These are phyloP conservation scores for Puccinia horiana DNA, from an alignment of 1,284 basidiomycete species.

Conservation along the genomic window DNA sequence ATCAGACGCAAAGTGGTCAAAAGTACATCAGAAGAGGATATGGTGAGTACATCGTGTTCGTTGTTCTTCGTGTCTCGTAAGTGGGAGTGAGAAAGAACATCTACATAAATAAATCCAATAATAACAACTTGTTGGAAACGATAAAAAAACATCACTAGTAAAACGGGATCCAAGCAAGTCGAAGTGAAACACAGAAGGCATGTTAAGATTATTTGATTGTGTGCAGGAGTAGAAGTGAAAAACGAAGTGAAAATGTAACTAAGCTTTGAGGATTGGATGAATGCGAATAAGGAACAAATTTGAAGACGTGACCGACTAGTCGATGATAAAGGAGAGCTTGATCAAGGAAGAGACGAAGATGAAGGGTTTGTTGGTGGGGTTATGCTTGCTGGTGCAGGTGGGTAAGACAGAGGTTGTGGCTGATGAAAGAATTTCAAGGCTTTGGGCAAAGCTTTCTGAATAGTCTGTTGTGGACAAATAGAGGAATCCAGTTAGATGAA, in stretches of 20 bases:
- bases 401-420: background rate
- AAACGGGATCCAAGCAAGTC: background rate
- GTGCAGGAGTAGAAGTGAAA: background rate
- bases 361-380: background rate
- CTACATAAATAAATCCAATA: no score
- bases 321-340: background rate
- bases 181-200: background rate
- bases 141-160: background rate
- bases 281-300: background rate
- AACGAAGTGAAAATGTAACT: background rate
- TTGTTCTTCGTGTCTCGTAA: no score
- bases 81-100: no score
- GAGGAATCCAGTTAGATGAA: background rate
- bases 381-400: background rate
- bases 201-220: background rate
- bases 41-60: background rate
- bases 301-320: background rate
- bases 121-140: no score
- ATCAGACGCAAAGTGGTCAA: background rate
- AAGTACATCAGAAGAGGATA: background rate
- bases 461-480: background rate
- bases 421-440: slow-evolving; percentile 15
- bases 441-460: slow-evolving; percentile 32
- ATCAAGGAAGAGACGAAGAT: background rate
- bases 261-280: background rate